These are phyloP conservation scores for Oryza officinalis DNA, from an alignment of 176 grass and related monocot species.

Conservation along the genomic window DNA sequence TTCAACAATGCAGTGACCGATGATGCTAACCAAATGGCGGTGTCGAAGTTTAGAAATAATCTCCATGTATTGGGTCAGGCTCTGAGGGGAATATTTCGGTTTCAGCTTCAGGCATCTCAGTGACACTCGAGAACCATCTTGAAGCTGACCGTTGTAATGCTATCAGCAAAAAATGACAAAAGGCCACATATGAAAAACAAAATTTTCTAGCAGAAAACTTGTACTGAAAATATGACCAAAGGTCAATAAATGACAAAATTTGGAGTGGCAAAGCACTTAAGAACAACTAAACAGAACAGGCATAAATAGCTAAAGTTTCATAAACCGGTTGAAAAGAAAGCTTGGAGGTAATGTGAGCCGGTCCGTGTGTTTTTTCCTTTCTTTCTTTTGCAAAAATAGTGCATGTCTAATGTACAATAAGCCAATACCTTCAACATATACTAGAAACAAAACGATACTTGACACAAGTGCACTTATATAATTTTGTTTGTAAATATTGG, in stretches of 20 bases:
- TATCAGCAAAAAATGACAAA: constrained; percentile 17
- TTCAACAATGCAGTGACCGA: constrained; percentile 68
- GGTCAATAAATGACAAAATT: neutral
- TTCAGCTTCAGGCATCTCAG: constrained; percentile 72
- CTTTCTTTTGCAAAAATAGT: neutral
- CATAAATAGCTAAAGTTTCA: neutral
- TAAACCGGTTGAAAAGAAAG: neutral
- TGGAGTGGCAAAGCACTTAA: neutral
- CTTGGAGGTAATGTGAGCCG: neutral
- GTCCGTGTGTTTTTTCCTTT: neutral
- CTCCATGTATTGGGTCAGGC: constrained; percentile 73
- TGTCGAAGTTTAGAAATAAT: constrained; percentile 74
- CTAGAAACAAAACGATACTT: neutral
- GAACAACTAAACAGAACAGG: constrained; percentile 20
- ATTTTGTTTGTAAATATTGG: neutral
- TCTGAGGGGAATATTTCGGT: constrained; percentile 67
- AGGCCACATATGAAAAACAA: neutral
- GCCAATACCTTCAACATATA: neutral
- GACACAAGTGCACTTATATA: neutral
- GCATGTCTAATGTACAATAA: neutral
- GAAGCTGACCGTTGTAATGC: constrained; percentile 69
- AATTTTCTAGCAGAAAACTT: constrained; percentile 1
- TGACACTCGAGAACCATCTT: constrained; percentile 66
- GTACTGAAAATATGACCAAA: neutral
- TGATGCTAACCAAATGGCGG: constrained; percentile 82